phyloP scores from a whole-genome alignment of 768 basidiomycete species.

The Agrocybe praecox region DNA sequence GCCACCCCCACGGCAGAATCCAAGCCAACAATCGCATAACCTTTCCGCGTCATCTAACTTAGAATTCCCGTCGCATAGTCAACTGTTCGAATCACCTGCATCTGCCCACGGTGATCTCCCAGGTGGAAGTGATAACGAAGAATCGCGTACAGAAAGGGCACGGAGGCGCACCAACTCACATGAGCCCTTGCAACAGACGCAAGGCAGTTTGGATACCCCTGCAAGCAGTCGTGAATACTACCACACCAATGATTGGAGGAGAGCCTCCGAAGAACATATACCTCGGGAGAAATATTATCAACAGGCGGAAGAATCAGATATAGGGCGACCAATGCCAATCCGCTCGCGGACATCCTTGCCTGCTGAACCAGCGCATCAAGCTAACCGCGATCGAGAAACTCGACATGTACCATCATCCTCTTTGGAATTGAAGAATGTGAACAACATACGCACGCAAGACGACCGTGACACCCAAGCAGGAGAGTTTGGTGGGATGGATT shows the following conservation, averaged over 20 bases:
- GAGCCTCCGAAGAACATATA: not conserved
- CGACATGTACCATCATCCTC: conserved; percentile 16
- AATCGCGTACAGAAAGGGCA: not conserved
- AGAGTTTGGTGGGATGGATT: conserved; percentile 18
- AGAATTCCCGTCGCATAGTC: conserved; percentile 18
- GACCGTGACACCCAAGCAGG: conserved; percentile 3
- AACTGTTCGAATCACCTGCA: conserved; percentile 22
- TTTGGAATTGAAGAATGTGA: conserved; percentile 9
- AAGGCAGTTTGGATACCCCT: not conserved
- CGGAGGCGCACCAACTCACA: not conserved
- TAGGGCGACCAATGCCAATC: conserved; percentile 17
- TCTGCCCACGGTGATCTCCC: conserved; percentile 19
- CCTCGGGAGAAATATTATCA: not conserved
- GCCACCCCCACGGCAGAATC: conserved; percentile 40
- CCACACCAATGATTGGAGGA: conserved; percentile 6
- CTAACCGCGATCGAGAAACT: not conserved
- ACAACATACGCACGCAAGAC: not conserved
- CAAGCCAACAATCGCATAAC: conserved; percentile 16
- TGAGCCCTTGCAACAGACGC: not conserved
- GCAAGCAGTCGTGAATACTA: not conserved
- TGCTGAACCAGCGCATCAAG: conserved; percentile 8
- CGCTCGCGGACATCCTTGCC: conserved; percentile 19
- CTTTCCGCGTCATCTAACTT: conserved; percentile 20
- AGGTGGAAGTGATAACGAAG: conserved; percentile 2
- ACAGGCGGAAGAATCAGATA: not conserved